These are phyloP conservation scores for Podaxis sp. DNA, from an alignment of 768 basidiomycete species.

Conservation along the genomic window DNA sequence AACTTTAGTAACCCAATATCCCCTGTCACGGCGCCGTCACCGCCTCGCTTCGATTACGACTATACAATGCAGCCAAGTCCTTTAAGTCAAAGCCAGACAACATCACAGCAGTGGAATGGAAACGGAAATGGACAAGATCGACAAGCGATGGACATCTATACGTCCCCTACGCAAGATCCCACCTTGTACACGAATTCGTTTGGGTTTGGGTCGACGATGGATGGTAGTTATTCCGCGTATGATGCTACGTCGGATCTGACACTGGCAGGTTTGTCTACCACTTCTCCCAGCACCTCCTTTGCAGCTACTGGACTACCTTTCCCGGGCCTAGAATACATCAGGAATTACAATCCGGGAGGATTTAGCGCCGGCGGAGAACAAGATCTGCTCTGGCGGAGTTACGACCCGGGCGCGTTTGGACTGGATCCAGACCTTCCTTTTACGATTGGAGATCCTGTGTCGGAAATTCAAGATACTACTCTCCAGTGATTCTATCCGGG, in stretches of 20 bases:
- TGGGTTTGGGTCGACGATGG: slow-evolving; percentile 38
- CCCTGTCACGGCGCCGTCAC: slow-evolving; percentile 49
- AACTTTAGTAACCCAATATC: slow-evolving; percentile 49
- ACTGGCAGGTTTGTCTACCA: slow-evolving; percentile 47
- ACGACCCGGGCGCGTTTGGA: slow-evolving; percentile 73
- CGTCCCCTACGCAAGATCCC: slow-evolving; percentile 40
- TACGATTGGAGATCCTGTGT: slow-evolving; percentile 43
- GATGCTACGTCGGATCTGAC: slow-evolving; percentile 38
- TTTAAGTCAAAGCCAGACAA: slow-evolving; percentile 37
- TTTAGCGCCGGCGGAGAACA: slow-evolving; percentile 43
- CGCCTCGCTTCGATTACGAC: slow-evolving; percentile 58
- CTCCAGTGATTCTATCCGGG: slow-evolving; percentile 19
- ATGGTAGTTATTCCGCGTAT: slow-evolving; percentile 39
- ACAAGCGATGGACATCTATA: slow-evolving; percentile 38
- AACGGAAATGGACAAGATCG: slow-evolving; percentile 30
- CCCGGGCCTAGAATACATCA: slow-evolving; percentile 79
- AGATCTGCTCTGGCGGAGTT: slow-evolving; percentile 57
- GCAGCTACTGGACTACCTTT: slow-evolving; percentile 78
- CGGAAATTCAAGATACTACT: slow-evolving; percentile 35
- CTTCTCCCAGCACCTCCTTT: slow-evolving; percentile 64
- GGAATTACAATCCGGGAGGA: slow-evolving; percentile 61
- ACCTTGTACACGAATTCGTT: slow-evolving; percentile 45
- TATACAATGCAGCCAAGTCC: slow-evolving; percentile 40
- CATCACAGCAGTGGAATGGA: slow-evolving; percentile 44
- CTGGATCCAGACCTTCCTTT: slow-evolving; percentile 80